Conservation (phyloP, 805 yeast genomes). For the Candida piceae region DNA sequence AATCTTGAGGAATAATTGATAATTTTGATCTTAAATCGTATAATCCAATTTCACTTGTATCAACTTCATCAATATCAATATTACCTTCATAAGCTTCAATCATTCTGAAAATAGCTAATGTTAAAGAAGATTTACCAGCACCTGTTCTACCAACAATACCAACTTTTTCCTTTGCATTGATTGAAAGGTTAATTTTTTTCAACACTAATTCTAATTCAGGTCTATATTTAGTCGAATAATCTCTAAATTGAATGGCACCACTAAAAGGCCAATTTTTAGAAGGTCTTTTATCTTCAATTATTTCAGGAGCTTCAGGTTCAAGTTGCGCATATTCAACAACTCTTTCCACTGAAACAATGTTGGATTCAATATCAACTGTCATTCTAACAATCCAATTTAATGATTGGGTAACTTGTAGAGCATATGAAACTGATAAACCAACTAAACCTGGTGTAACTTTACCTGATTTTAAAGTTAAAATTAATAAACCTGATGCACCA, state of each 20-base stretch:
- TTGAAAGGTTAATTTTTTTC: conserved; percentile 56
- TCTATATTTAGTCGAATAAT: conserved; percentile 83
- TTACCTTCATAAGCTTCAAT: conserved; percentile 65
- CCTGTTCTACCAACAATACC: conserved; percentile 98
- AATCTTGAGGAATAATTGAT: conserved; percentile 90
- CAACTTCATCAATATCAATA: conserved; percentile 65
- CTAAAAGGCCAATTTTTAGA: conserved; percentile 64
- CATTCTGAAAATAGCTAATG: conserved; percentile 78
- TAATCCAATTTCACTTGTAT: conserved; percentile 66
- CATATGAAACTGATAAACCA: conserved; percentile 91
- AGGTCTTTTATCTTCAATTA: conserved; percentile 51
- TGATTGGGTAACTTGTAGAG: conserved; percentile 87
- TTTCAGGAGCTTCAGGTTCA: conserved; percentile 71
- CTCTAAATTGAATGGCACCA: conserved; percentile 62
- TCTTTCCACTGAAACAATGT: conserved; percentile 80
- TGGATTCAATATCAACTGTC: conserved; percentile 98
- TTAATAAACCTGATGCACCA: conserved; percentile 78
- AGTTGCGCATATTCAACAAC: conserved; percentile 48
- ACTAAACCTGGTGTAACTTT: conserved; percentile 81
- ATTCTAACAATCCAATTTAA: conserved; percentile 97
- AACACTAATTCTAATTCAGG: conserved; percentile 75
- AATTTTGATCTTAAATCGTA: conserved; percentile 70
- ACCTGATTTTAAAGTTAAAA: conserved; percentile 64
- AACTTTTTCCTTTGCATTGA: conserved; percentile 74
- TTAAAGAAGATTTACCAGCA: conserved; percentile 88